Percentiles rank a stretch among this genome's conserved stretches.
phyloP scores from a whole-genome alignment of 1,139 yeast genomes.

The Candida sanyaensis region DNA sequence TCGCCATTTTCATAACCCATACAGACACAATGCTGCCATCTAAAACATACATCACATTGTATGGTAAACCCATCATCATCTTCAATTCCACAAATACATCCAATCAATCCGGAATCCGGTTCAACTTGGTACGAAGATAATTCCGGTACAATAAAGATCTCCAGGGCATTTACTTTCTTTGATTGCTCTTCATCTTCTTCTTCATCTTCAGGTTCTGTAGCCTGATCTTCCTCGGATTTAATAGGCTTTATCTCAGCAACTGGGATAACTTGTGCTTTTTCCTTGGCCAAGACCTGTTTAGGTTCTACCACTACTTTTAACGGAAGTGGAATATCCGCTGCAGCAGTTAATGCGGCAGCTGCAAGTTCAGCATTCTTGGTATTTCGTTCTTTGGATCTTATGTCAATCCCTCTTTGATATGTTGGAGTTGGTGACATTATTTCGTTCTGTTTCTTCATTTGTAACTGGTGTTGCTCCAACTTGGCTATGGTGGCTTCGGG shows the following conservation, averaged over 20 bases:
- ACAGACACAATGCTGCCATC: constrained; percentile 95
- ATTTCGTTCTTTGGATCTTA: constrained; percentile 37
- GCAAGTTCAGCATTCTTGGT: constrained; percentile 60
- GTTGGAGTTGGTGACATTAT: constrained; percentile 11
- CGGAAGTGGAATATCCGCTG: constrained; percentile 67
- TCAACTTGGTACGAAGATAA: constrained; percentile 57
- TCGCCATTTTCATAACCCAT: constrained; percentile 74
- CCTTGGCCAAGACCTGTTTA: constrained; percentile 5
- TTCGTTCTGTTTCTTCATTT: constrained; percentile 1
- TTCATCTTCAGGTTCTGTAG: constrained; percentile 22
- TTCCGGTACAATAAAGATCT: constrained; percentile 27
- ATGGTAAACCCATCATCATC: constrained; percentile 96
- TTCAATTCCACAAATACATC: constrained; percentile 85
- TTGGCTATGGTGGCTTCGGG: constrained; percentile 17
- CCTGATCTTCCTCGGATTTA: constrained; percentile 13
- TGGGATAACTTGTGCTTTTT: constrained; percentile 5
- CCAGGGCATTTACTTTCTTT: not conserved
- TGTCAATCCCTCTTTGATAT: constrained; percentile 44
- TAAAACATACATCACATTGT: constrained; percentile 86
- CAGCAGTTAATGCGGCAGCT: constrained; percentile 73
- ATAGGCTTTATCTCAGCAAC: constrained; percentile 4
- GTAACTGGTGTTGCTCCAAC: constrained; percentile 1
- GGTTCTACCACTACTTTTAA: constrained; percentile 19
- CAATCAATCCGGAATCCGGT: constrained; percentile 81
- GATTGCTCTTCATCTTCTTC: constrained; percentile 12